Conservation (phyloP, 2,329 filamentous ascomycete species). For the Cadophora sp. region DNA sequence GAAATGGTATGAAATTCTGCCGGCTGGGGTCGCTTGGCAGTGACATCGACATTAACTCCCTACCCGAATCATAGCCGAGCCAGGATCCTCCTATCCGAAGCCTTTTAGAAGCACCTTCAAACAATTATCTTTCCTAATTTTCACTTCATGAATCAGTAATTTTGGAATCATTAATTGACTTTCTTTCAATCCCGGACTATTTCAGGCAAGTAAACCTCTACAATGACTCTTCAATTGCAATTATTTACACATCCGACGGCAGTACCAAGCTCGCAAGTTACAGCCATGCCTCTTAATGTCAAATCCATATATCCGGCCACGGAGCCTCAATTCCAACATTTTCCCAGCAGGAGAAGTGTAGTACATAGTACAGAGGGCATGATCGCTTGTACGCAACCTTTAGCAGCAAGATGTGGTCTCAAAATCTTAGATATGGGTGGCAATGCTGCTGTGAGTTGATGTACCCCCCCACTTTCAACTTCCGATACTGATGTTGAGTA, state of each 20-base stretch:
- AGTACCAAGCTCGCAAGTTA: conserved; percentile 14
- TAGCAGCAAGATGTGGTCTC: conserved; percentile 88
- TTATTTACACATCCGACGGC: conserved; percentile 22
- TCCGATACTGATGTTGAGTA: conserved; percentile 46
- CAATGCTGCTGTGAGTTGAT: conserved; percentile 80
- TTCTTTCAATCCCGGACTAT: neutral
- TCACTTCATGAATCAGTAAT: neutral
- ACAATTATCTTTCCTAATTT: neutral
- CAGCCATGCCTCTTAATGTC: conserved; percentile 43
- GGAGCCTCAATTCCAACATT: conserved; percentile 61
- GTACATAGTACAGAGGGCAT: conserved; percentile 94
- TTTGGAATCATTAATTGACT: neutral
- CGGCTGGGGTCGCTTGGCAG: conserved; percentile 12
- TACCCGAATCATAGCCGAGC: neutral
- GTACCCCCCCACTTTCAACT: conserved; percentile 26
- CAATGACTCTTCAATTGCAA: neutral
- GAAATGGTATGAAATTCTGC: conserved; percentile 1
- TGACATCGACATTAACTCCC: neutral
- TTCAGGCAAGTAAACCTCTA: conserved; percentile 1
- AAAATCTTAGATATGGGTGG: conserved; percentile 85
- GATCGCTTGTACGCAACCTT: conserved; percentile 85
- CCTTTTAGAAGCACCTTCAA: neutral
- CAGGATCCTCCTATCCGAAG: neutral
- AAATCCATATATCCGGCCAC: conserved; percentile 42
- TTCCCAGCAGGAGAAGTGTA: conserved; percentile 84